Evolutionary conservation across 805 yeast genomes (phyloP).

Genomic region (Danielia oregonensis): DNA sequence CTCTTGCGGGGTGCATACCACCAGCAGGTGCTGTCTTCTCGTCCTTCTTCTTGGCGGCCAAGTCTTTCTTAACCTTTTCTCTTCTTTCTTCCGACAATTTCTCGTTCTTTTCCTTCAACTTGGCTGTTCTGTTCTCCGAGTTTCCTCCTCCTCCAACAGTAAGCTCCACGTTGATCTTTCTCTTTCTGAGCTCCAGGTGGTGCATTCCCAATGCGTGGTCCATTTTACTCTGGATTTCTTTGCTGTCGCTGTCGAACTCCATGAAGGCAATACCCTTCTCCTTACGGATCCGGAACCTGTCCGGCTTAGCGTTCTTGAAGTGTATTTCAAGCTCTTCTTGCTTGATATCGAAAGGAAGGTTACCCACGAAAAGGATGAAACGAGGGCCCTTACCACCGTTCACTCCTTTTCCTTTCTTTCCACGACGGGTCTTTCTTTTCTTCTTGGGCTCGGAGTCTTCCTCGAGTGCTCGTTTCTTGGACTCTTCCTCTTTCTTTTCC

Average conservation of each 20-base stretch:
- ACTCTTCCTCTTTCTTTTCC: background rate
- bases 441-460: conserved; percentile 41
- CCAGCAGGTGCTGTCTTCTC: conserved; percentile 24
- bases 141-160: conserved; percentile 99
- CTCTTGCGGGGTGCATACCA: conserved; percentile 66
- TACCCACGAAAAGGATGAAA: conserved; percentile 86
- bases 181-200: conserved; percentile 61
- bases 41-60: conserved; percentile 30
- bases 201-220: conserved; percentile 83
- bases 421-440: conserved; percentile 74
- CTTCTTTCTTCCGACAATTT: conserved; percentile 68
- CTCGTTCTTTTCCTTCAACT: conserved; percentile 75
- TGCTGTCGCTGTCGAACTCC: conserved; percentile 62
- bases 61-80: conserved; percentile 49
- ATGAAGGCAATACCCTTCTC: conserved; percentile 91
- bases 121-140: conserved; percentile 55
- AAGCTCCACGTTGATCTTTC: conserved; percentile 91
- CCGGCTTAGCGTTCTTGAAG: conserved; percentile 72
- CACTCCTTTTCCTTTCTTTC: conserved; percentile 64
- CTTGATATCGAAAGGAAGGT: conserved; percentile 70
- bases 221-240: conserved; percentile 72
- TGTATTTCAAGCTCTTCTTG: conserved; percentile 63
- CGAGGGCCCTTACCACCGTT: conserved; percentile 52
- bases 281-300: conserved; percentile 68
- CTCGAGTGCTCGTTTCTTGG: conserved; percentile 3